Percentiles rank a stretch among this genome's conserved stretches.
Evolutionary conservation across 2,329 filamentous ascomycete genomes (phyloP).

Genomic region (Aspergillus sp.): DNA sequence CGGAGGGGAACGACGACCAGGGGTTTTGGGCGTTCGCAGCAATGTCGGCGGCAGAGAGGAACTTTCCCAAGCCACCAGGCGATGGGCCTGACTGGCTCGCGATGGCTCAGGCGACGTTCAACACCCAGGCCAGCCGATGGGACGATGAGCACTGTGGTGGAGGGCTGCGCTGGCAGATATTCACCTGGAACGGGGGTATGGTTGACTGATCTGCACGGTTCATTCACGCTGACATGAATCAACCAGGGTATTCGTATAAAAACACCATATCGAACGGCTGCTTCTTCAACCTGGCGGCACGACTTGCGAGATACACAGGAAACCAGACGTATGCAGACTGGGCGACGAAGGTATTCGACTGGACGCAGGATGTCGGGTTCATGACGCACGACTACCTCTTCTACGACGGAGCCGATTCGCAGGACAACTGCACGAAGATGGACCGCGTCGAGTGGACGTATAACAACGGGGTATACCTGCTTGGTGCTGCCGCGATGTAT

Average conservation of each 20-base stretch:
- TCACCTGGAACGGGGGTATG: slow-evolving; percentile 31
- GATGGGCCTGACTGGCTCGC: slow-evolving; percentile 73
- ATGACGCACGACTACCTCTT: slow-evolving; percentile 52
- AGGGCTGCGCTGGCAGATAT: slow-evolving; percentile 55
- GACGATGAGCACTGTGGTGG: slow-evolving; percentile 66
- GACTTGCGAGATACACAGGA: slow-evolving; percentile 31
- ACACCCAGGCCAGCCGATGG: slow-evolving; percentile 72
- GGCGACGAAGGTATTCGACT: slow-evolving; percentile 66
- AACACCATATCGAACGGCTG: slow-evolving; percentile 36
- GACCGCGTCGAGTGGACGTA: slow-evolving; percentile 59
- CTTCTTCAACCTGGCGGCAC: slow-evolving; percentile 33
- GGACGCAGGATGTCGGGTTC: slow-evolving; percentile 53
- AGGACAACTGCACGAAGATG: slow-evolving; percentile 50
- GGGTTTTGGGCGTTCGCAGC: slow-evolving; percentile 59
- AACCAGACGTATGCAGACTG: slow-evolving; percentile 51
- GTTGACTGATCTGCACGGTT: background rate
- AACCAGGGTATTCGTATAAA: slow-evolving; percentile 31
- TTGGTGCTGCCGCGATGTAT: slow-evolving; percentile 58
- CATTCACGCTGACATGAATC: background rate
- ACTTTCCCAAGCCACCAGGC: slow-evolving; percentile 43
- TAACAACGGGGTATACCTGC: slow-evolving; percentile 56
- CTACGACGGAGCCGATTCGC: slow-evolving; percentile 56
- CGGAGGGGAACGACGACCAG: slow-evolving; percentile 58
- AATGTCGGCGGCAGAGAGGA: slow-evolving; percentile 55
- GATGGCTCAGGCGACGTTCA: slow-evolving; percentile 75